These are phyloP conservation scores for Diaporthe aspalathi DNA, from an alignment of 2,329 filamentous ascomycete species.

Conservation along the genomic window DNA sequence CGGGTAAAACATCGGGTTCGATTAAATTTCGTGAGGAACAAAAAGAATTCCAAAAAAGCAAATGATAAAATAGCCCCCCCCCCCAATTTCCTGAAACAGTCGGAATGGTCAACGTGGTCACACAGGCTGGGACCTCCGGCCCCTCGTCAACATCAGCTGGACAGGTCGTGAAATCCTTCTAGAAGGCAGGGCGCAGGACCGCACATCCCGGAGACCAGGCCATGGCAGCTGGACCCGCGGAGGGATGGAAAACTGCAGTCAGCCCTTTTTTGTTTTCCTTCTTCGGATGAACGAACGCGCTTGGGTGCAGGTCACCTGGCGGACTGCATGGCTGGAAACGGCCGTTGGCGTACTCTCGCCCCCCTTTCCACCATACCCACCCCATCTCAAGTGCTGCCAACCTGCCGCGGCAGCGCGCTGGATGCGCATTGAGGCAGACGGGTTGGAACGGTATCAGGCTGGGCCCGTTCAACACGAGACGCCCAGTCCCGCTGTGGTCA, in stretches of 20 bases:
- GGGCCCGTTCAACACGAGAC: background rate
- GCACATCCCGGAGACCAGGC: background rate
- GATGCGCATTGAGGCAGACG: background rate
- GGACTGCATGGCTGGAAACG: conserved; percentile 10
- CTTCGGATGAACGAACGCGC: conserved; percentile 3
- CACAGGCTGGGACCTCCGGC: conserved; percentile 22
- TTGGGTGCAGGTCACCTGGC: conserved; percentile 24
- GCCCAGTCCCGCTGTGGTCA: conserved; percentile 23
- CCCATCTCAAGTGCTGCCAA: background rate
- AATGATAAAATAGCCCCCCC: conserved; percentile 10
- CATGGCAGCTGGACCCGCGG: conserved; percentile 14
- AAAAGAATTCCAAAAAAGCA: no score
- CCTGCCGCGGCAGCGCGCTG: background rate
- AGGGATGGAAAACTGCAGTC: conserved; percentile 8
- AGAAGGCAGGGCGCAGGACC: conserved; percentile 29
- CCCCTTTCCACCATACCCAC: background rate
- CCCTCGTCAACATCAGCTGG: conserved; percentile 1
- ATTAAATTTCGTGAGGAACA: background rate
- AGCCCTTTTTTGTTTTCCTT: background rate
- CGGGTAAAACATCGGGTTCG: background rate
- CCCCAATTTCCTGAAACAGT: background rate
- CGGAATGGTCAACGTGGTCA: background rate
- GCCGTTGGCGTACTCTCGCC: conserved; percentile 9
- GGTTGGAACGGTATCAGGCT: background rate
- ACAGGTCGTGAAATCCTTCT: conserved; percentile 25